Conservation (phyloP, 2,329 filamentous ascomycete species). For the Fusarium annulatum region DNA sequence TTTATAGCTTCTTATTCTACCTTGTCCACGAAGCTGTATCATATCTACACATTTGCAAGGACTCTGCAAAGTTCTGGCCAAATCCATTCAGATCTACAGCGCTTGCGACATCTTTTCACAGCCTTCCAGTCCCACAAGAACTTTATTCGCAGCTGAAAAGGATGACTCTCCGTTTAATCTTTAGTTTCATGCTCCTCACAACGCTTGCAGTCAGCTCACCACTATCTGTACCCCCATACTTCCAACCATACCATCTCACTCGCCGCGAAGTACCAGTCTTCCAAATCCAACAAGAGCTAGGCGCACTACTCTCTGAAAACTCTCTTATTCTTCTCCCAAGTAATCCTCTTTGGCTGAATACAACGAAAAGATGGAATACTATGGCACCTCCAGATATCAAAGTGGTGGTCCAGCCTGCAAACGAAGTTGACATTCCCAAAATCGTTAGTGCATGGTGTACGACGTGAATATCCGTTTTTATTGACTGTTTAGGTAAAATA, state of each 20-base stretch:
- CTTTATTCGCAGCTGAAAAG: background rate
- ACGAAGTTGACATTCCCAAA: background rate
- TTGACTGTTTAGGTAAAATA: background rate
- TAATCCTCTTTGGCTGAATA: background rate
- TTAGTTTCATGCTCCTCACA: fast-evolving
- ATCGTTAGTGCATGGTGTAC: fast-evolving
- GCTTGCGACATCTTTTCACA: fast-evolving
- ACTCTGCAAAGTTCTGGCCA: fast-evolving
- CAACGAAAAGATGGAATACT: background rate
- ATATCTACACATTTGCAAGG: background rate
- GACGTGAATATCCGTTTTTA: fast-evolving
- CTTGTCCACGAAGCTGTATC: fast-evolving
- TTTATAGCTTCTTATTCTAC: fast-evolving
- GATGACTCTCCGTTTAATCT: fast-evolving
- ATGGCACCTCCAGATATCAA: background rate
- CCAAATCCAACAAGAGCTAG: background rate
- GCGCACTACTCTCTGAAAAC: background rate
- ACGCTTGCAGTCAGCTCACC: background rate
- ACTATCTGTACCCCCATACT: background rate
- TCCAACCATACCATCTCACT: background rate
- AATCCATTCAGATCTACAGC: background rate
- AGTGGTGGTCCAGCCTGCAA: background rate
- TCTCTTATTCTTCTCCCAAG: background rate
- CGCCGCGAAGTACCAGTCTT: background rate
- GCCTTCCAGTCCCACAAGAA: background rate